These are phyloP conservation scores for Leishmania aethiopica DNA, from an alignment of 208 protist genomes.

Conservation along the genomic window DNA sequence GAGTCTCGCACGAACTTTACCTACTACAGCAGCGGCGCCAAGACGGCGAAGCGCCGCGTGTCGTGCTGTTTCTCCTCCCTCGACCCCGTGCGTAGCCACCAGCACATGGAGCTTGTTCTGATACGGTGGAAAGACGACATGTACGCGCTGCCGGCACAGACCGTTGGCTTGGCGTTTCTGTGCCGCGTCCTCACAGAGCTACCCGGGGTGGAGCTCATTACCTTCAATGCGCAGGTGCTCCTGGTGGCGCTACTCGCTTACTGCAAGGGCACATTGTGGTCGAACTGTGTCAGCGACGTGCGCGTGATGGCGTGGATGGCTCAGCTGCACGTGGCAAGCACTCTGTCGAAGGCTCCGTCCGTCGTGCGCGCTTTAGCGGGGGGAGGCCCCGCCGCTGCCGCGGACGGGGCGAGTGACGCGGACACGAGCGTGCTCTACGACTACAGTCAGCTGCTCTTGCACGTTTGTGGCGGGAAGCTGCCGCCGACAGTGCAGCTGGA, in stretches of 20 bases:
- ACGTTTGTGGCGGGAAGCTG: constrained; percentile 26
- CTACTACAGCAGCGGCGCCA: constrained; percentile 19
- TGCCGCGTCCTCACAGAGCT: constrained; percentile 66
- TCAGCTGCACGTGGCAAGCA: constrained; percentile 27
- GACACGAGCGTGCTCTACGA: constrained; percentile 31
- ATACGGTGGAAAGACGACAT: constrained; percentile 82
- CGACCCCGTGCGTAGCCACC: constrained; percentile 43
- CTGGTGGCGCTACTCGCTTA: constrained; percentile 65
- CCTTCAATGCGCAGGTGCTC: constrained; percentile 79
- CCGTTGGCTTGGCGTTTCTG: constrained; percentile 57
- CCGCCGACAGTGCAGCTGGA: constrained; percentile 31
- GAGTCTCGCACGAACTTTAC: constrained; percentile 38
- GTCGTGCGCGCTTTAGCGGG: too few relatives aligned
- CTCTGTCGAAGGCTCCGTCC: background rate
- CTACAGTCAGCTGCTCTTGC: constrained; percentile 35
- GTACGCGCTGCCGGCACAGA: constrained; percentile 50
- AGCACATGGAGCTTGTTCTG: constrained; percentile 44
- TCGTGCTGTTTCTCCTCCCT: constrained; percentile 27
- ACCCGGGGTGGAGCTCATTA: constrained; percentile 87
- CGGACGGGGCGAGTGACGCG: constrained; percentile 9
- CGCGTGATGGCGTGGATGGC: constrained; percentile 89
- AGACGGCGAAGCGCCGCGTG: constrained; percentile 21
- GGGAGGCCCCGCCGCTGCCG: background rate
- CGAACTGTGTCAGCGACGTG: constrained; percentile 80
- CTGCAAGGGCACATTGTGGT: constrained; percentile 50